Percentiles rank a stretch among this genome's conserved stretches.
Evolutionary conservation across 345 rosid species (phyloP).

Genomic region (Linum trigynum): DNA sequence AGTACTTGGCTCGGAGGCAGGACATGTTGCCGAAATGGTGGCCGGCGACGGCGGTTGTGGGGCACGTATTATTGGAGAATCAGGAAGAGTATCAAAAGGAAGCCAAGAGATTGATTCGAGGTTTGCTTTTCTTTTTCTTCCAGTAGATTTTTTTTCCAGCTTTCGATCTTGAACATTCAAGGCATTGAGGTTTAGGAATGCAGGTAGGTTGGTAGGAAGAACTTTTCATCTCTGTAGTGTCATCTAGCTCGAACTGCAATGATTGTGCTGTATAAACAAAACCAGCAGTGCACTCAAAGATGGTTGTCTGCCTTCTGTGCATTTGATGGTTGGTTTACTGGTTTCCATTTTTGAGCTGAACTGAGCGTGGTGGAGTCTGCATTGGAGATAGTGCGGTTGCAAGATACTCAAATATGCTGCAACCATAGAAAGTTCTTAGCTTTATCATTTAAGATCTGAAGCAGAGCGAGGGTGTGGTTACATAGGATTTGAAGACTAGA

Average conservation of each 20-base stretch:
- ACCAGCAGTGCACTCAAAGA: not conserved
- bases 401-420: not conserved
- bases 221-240: no score
- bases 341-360: not conserved
- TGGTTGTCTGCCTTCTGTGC: not conserved
- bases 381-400: not conserved
- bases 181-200: not conserved
- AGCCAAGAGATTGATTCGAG: constrained; percentile 72
- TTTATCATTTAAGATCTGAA: not conserved
- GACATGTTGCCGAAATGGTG: constrained; percentile 79
- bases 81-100: constrained; percentile 62
- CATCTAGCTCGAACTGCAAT: no score
- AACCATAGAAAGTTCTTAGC: not conserved
- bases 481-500: not conserved
- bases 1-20: constrained; percentile 16
- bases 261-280: no score
- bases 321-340: not conserved
- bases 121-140: constrained; percentile 22
- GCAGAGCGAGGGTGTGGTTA: no score
- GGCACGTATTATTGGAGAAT: constrained; percentile 22
- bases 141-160: not conserved
- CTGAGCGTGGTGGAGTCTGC: not conserved
- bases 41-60: constrained; percentile 28
- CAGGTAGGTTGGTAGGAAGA: no score
- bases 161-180: not conserved